phyloP scores from a whole-genome alignment of 1,139 yeast species.

The Magnusiomyces paraingens region DNA sequence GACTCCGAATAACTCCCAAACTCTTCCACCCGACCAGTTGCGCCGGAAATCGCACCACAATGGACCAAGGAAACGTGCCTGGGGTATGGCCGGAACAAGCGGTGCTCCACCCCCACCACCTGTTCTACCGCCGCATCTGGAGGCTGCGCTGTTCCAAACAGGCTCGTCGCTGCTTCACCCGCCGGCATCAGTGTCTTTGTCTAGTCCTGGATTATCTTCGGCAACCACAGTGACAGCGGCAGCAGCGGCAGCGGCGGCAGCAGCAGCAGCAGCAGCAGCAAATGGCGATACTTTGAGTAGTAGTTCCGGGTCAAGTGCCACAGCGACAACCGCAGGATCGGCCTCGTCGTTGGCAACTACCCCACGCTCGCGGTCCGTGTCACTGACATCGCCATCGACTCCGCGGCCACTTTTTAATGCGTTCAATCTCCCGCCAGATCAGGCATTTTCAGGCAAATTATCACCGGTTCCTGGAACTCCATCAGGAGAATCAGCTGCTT shows the following conservation, averaged over 20 bases:
- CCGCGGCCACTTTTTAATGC: no score
- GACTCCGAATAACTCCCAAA: no score
- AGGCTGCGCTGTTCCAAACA: not conserved
- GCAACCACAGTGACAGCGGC: not conserved
- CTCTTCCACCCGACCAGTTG: no score
- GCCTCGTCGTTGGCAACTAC: not conserved
- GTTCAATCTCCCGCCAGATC: no score
- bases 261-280: not conserved
- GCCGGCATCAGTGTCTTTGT: not conserved
- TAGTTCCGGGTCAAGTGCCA: not conserved
- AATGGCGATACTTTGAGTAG: not conserved
- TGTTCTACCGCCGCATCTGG: not conserved
- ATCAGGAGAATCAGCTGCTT: no score
- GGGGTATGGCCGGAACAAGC: no score
- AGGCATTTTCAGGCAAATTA: no score
- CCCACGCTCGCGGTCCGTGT: not conserved
- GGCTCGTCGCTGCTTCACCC: not conserved
- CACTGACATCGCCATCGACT: not conserved
- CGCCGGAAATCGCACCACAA: no score
- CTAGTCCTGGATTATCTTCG: not conserved
- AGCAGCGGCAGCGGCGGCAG: not conserved
- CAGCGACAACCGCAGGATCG: not conserved
- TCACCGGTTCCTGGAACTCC: not conserved
- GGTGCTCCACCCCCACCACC: conserved; percentile 3
- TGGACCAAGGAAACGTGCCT: no score